Conservation (phyloP, 208 protist species). For the Sergeia podlipaevii region DNA sequence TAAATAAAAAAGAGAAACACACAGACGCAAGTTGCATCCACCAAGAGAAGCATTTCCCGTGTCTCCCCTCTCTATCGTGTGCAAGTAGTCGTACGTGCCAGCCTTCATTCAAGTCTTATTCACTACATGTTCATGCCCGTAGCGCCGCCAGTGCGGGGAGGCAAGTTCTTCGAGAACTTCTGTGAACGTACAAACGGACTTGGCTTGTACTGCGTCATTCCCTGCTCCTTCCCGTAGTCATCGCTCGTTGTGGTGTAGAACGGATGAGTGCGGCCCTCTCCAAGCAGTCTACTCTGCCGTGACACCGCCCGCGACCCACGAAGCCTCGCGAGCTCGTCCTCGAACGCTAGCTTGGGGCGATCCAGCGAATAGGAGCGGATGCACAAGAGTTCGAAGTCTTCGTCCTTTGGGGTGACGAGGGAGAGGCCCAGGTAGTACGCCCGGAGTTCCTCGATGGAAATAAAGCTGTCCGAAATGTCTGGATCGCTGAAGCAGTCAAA, state of each 20-base stretch:
- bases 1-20: too few species aligned
- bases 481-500: conserved; percentile 40
- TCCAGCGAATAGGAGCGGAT: conserved; percentile 84
- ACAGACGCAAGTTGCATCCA: too few species aligned
- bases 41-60: too few species aligned
- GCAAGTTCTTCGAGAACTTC: conserved; percentile 67
- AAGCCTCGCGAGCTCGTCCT: conserved; percentile 22
- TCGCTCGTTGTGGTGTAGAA: conserved; percentile 65
- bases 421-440: conserved; percentile 73
- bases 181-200: conserved; percentile 48
- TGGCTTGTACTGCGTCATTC: conserved; percentile 10
- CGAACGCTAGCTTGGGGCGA: conserved; percentile 38
- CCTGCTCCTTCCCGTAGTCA: conserved; percentile 65
- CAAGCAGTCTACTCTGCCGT: conserved; percentile 43
- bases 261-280: conserved; percentile 42
- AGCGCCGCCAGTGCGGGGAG: conserved; percentile 35
- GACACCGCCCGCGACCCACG: conserved; percentile 28
- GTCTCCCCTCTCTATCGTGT: too few species aligned
- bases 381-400: conserved; percentile 80
- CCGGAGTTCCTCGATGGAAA: conserved; percentile 59
- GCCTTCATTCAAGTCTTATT: too few species aligned
- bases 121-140: conserved; percentile 89
- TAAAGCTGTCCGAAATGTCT: conserved; percentile 16
- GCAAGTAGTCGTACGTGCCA: too few species aligned
- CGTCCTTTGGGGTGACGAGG: conserved; percentile 36